These are phyloP conservation scores for Neodidymelliopsis sp. DNA, from an alignment of 2,329 filamentous ascomycete genomes.

Conservation along the genomic window DNA sequence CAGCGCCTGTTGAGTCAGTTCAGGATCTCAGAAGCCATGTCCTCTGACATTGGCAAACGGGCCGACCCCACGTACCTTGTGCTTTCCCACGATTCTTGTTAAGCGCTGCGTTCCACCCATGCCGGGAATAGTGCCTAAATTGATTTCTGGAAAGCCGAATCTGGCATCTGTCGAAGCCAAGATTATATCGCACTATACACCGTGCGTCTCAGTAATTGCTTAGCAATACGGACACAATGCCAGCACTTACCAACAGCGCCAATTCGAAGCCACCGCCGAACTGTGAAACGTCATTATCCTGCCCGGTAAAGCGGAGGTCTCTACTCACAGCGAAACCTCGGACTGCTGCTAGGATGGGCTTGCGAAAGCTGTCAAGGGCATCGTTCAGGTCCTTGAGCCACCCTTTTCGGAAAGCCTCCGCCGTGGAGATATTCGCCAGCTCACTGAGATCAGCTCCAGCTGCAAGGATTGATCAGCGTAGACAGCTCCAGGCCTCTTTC, in stretches of 20 bases:
- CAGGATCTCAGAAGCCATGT: too few species aligned
- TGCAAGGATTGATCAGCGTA: conserved; percentile 29
- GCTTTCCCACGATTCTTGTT: conserved; percentile 66
- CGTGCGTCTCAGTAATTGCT: conserved; percentile 7
- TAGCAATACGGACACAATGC: conserved; percentile 46
- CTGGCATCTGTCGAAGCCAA: conserved; percentile 86
- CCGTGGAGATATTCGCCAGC: conserved; percentile 88
- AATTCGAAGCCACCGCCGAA: conserved; percentile 94
- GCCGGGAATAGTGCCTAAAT: conserved; percentile 88
- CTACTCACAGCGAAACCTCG: conserved; percentile 75
- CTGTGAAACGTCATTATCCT: conserved; percentile 21
- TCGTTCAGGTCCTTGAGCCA: conserved; percentile 94
- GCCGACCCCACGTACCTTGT: conserved; percentile 36
- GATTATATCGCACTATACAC: conserved; percentile 70
- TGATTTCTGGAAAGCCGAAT: conserved; percentile 96
- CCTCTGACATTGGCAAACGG: conserved; percentile 13
- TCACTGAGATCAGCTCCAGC: conserved; percentile 97
- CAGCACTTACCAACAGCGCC: conserved; percentile 75
- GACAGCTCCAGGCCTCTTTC: neutral
- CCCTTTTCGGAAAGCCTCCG: conserved; percentile 80
- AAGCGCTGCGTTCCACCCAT: conserved; percentile 89
- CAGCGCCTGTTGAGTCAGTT: conserved; percentile 51
- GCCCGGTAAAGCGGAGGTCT: neutral
- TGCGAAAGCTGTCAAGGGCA: conserved; percentile 81
- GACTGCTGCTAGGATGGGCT: conserved; percentile 90